phyloP scores from a whole-genome alignment of 164 flowering plant genomes.

The Liriodendron chinense region DNA sequence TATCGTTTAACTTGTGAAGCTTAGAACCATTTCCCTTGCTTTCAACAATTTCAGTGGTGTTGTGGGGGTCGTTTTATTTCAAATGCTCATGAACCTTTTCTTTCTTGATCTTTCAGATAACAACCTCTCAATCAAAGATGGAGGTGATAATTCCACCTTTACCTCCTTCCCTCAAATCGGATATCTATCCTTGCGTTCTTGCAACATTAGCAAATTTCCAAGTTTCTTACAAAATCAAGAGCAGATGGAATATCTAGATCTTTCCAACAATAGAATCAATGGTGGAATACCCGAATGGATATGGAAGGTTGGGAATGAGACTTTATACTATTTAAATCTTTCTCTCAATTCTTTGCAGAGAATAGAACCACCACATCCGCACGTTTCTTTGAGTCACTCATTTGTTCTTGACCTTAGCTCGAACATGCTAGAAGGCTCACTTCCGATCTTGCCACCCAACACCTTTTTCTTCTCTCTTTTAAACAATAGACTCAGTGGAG shows the following conservation, averaged over 20 bases:
- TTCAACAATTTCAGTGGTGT: too few relatives aligned
- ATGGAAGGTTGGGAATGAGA: constrained; percentile 17
- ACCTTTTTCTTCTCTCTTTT: not conserved
- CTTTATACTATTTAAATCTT: constrained; percentile 27
- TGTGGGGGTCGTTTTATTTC: too few relatives aligned
- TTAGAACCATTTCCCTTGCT: too few relatives aligned
- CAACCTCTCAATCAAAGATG: constrained; percentile 2
- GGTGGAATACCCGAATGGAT: constrained; percentile 45
- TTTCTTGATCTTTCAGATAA: constrained; percentile 36
- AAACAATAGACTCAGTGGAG: not conserved
- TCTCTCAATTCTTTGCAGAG: constrained; percentile 22
- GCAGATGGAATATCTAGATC: constrained; percentile 27
- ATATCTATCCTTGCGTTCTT: constrained; percentile 36
- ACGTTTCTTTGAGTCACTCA: not conserved
- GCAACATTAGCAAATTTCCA: constrained; percentile 34
- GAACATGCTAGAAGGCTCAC: not conserved
- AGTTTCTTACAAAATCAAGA: constrained; percentile 25
- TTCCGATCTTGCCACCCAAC: not conserved
- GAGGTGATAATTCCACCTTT: not conserved
- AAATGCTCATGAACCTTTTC: constrained; percentile 8
- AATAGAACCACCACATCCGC: not conserved
- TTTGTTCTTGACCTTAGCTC: not conserved
- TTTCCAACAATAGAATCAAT: constrained; percentile 34
- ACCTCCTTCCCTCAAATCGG: constrained; percentile 18
- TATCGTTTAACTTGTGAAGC: too few relatives aligned